Conservation (phyloP, 2,329 filamentous ascomycete species). For the Triangularia setosa region DNA sequence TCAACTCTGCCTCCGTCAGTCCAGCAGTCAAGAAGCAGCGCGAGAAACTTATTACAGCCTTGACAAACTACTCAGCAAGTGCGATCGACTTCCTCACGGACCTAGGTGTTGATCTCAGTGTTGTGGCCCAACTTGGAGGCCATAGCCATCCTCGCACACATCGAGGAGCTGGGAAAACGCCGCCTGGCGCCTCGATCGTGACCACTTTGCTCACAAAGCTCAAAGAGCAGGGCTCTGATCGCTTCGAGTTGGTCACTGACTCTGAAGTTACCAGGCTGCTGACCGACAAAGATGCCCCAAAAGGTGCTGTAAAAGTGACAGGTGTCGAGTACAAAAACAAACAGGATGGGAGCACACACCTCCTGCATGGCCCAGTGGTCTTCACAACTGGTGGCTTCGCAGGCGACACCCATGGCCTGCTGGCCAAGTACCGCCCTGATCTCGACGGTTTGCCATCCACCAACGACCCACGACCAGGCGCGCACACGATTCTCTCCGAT, state of each 20-base stretch:
- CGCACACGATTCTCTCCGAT: slow-evolving; percentile 42
- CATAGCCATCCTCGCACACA: slow-evolving; percentile 56
- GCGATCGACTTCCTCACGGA: slow-evolving; percentile 56
- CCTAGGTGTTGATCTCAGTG: slow-evolving; percentile 54
- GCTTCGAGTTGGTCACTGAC: slow-evolving; percentile 49
- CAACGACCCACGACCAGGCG: slow-evolving; percentile 55
- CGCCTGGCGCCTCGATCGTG: slow-evolving; percentile 58
- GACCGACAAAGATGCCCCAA: background rate
- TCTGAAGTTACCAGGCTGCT: slow-evolving; percentile 52
- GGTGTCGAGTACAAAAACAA: slow-evolving; percentile 48
- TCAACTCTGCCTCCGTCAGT: slow-evolving; percentile 27
- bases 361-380: slow-evolving; percentile 51
- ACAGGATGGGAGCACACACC: slow-evolving; percentile 29
- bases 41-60: slow-evolving; percentile 43
- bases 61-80: slow-evolving; percentile 45
- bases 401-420: slow-evolving; percentile 55
- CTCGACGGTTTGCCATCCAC: slow-evolving; percentile 58
- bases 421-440: slow-evolving; percentile 56
- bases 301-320: slow-evolving; percentile 32
- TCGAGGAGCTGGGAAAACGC: slow-evolving; percentile 50
- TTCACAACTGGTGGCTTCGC: slow-evolving; percentile 61
- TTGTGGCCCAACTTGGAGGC: slow-evolving; percentile 57
- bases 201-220: slow-evolving; percentile 49
- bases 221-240: slow-evolving; percentile 38
- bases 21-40: slow-evolving; percentile 30